These are phyloP conservation scores for Serendipita sp. DNA, from an alignment of 768 basidiomycete genomes.

Conservation along the genomic window DNA sequence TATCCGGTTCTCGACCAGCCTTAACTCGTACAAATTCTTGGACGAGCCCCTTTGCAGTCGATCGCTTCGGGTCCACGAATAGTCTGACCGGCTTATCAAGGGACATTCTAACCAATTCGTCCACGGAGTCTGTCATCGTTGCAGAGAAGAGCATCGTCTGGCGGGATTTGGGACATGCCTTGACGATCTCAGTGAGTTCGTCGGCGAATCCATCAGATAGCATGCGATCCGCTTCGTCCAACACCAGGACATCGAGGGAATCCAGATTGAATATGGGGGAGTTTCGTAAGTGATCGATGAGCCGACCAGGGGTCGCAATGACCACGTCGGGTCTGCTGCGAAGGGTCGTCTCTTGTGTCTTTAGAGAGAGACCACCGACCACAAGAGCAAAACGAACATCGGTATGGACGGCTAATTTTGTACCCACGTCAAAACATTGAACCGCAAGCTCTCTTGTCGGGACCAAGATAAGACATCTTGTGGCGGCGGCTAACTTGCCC, in stretches of 20 bases:
- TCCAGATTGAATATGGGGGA: conserved; percentile 87
- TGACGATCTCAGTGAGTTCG: conserved; percentile 86
- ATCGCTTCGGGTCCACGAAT: conserved; percentile 88
- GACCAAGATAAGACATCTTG: conserved; percentile 78
- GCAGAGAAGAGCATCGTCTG: conserved; percentile 99
- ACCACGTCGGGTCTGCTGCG: conserved; percentile 82
- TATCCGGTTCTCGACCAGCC: conserved; percentile 58
- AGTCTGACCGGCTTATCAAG: conserved; percentile 83
- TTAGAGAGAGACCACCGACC: conserved; percentile 87
- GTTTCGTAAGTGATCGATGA: conserved; percentile 95
- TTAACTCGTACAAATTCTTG: conserved; percentile 94
- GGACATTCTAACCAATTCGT: conserved; percentile 83
- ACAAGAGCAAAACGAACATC: conserved; percentile 84
- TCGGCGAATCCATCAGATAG: conserved; percentile 89
- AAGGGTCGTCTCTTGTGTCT: conserved; percentile 74
- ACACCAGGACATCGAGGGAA: conserved; percentile 78
- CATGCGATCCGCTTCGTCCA: conserved; percentile 98
- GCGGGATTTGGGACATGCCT: conserved; percentile 67
- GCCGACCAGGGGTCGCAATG: conserved; percentile 91
- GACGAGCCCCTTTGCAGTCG: conserved; percentile 65
- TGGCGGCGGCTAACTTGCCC: conserved; percentile 70
- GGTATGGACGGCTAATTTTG: conserved; percentile 67
- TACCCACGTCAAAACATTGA: conserved; percentile 87
- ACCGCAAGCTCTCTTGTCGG: conserved; percentile 93
- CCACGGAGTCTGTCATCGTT: conserved; percentile 95